Evolutionary conservation across 768 basidiomycete species (phyloP), one percentile per base, ranked within the genome.

Genomic region (Phlegmacium glaucopus): DNA sequence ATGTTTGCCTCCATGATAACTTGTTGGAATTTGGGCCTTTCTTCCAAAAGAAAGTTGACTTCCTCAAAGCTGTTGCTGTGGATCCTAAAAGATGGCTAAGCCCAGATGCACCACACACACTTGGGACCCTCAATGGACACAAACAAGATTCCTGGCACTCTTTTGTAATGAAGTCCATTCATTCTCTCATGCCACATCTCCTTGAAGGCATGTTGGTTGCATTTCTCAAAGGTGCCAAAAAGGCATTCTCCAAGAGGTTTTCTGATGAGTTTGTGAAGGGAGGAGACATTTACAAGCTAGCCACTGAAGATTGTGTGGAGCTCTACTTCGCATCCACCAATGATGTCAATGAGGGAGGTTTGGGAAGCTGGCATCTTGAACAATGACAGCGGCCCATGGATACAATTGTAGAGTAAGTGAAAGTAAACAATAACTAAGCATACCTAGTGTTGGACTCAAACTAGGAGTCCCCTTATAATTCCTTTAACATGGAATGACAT

Each of bases 291-390:
- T 52, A 49, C 28, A 34, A 26, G 9, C 36, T 57, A 1, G 44
- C 56, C 6, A 26, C 17, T 6, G 44, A 16, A 6, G 48, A 58
- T 15, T 41, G 45, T 1, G 8, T 43, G 0, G 12, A 28, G 1
- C 34, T 55, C 1, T 63, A 34, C n/a, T 50, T 53, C 17, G 29
- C 55, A 3, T 44, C 61, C 0, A 66, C 64, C 2, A 68, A 68
- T 37, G 62, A 65, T 39, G 49, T 35, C 9, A 63, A 62, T 47
- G 61, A 67, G 39, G 66, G 66, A 0, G 54, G 49, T 0, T 47
- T 66, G 0, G 61, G 63, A 0, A 42, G 41, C 18, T 56, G 46
- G 51, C 22, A 49, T 35, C 29, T n/a, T 1, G 52, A 35, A 0
- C 52, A 52, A 25, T 4, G 10, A 36, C 0, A 25, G 4, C 15